These are phyloP conservation scores for Theobroma grandiflorum DNA, from an alignment of 441 rosid genomes.

Conservation along the genomic window DNA sequence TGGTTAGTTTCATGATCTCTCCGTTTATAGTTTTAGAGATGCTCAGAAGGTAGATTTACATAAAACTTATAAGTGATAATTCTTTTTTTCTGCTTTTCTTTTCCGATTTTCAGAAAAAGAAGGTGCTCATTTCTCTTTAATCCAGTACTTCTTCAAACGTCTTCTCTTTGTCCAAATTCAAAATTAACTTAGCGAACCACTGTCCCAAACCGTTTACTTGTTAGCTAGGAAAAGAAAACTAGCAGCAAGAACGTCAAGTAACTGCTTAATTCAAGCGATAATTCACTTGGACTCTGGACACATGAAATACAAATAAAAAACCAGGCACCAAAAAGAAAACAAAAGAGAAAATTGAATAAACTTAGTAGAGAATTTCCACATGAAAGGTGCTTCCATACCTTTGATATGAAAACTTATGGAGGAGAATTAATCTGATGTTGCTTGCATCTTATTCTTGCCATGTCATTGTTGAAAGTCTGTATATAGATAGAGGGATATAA, in stretches of 20 bases:
- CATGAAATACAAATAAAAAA: neutral
- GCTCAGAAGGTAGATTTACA: too few relatives aligned
- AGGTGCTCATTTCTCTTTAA: neutral
- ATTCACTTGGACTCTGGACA: neutral
- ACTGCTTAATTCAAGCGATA: neutral
- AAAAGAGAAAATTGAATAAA: neutral
- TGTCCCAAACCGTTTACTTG: neutral
- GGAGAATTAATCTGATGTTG: neutral
- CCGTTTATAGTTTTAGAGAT: neutral
- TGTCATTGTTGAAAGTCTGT: neutral
- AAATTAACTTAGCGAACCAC: too few relatives aligned
- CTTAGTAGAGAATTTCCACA: neutral
- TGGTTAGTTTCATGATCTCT: neutral
- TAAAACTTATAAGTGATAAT: too few relatives aligned
- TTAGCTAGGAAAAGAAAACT: neutral
- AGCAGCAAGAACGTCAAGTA: neutral
- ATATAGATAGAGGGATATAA: neutral
- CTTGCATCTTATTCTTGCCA: neutral
- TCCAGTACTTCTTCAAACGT: neutral
- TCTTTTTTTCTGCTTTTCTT: too few relatives aligned
- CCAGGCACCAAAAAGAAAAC: neutral
- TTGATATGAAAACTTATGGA: neutral
- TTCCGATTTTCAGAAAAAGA: neutral
- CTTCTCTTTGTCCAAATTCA: neutral
- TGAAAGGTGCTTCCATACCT: neutral